Evolutionary conservation across 2,329 filamentous ascomycete species (phyloP).

Genomic region (Penicillium frequentans): DNA sequence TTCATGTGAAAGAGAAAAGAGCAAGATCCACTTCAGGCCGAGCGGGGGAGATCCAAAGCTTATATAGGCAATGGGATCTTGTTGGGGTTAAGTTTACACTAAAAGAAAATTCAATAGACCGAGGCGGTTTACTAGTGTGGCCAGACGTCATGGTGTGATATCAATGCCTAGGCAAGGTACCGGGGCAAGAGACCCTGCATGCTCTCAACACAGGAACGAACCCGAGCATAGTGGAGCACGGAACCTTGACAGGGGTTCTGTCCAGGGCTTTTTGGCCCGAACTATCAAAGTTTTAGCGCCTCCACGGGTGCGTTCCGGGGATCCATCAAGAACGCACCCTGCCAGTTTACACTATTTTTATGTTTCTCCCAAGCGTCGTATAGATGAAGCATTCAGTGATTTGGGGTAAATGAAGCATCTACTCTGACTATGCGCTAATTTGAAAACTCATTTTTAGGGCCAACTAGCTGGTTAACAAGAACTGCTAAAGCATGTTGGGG

Average conservation of each 20-base stretch:
- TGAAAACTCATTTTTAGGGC: not conserved
- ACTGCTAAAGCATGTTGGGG: not conserved
- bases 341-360: not conserved
- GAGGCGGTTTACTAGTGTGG: constrained; percentile 7
- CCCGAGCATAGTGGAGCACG: constrained; percentile 4
- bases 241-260: not conserved
- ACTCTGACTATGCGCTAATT: not conserved
- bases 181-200: constrained; percentile 7
- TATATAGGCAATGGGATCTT: not conserved
- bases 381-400: not conserved
- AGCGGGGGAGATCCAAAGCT: constrained; percentile 4
- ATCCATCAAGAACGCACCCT: not conserved
- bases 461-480: not conserved
- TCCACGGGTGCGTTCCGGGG: constrained; percentile 1
- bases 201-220: not conserved
- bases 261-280: not conserved
- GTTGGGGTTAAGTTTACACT: constrained; percentile 3
- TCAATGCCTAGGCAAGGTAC: not conserved
- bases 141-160: constrained; percentile 11
- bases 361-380: not conserved
- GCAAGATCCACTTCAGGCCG: constrained; percentile 11
- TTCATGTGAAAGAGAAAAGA: constrained; percentile 1
- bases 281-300: constrained; percentile 1
- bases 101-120: constrained; percentile 1
- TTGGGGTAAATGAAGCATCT: not conserved